Base-by-base conservation (phyloP, 805 yeast species). In the Vanderwaltozyma yarrowii region DNA sequence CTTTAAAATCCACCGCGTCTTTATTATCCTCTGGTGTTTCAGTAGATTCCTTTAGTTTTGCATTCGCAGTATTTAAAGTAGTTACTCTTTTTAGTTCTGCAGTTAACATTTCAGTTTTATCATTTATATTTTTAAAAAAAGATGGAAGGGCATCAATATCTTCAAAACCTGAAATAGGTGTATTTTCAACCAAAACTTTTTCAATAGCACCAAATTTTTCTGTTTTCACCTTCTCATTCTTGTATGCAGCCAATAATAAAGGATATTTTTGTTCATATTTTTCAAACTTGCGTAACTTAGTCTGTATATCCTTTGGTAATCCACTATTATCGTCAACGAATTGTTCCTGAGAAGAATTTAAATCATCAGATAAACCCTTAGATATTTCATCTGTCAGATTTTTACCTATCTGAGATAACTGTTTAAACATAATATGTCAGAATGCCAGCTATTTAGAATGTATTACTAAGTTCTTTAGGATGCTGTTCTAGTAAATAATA, bases 181-280 rank as follows among this genome's bases (percentile, higher is more conserved):
- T 88, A 45, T 73, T 62, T 50, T 89, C 96, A 36, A 73, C 68
- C 42, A 89, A 62, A 12, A 81, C 72, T 39, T 65, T 74, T 52
- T 86, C 96, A 47, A 88, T 80, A 0, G 64, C 51, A 4, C 54
- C 65, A 8, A 87, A 70, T 32, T 79, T 67, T 33, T 73, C 78
- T 2, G 70, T 64, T 49, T 78, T 81, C 35, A 71, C 66, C 62
- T 82, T 85, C 56, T 88, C 96, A 1, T 70, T 64, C 52, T 86
- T 83, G 62, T 85, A 92, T 0, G 97, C 96, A 32, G 80, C 80
- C 36, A 87, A 69, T 13, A 89, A 65, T 31, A 76, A 64, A 0
- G 98, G 98, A 54, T 92, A 89, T 57, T 86, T 87, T 36, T 80
- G 81, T 57, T 89, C 97, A 58, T 88, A 89, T 56, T 86, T 87